Conservation (phyloP, 169 alveolate species). For the Eimeria maxima region DNA sequence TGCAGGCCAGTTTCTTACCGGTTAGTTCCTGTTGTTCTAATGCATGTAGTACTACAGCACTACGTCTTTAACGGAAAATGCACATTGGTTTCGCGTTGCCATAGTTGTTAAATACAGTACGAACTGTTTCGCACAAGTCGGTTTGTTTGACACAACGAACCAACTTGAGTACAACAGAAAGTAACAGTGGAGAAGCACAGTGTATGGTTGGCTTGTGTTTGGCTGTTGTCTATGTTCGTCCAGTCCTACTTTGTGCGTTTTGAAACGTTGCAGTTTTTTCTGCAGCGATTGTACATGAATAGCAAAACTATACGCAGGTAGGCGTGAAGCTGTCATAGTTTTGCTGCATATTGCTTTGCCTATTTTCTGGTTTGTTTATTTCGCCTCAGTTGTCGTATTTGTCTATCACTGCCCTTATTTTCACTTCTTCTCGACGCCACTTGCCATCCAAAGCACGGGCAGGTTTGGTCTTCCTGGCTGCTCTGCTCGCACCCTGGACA, state of each 20-base stretch:
- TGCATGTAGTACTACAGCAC: too few relatives aligned
- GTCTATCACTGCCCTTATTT: slow-evolving; percentile 31
- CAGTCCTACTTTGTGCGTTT: neutral
- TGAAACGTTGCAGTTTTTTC: neutral
- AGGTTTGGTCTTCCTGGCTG: slow-evolving; percentile 12
- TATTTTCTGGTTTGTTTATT: neutral
- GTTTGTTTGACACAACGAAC: too few relatives aligned
- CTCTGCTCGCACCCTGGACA: slow-evolving; percentile 66
- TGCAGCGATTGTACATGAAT: neutral
- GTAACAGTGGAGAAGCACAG: too few relatives aligned
- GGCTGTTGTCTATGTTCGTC: neutral
- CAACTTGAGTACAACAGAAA: too few relatives aligned
- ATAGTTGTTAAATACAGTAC: too few relatives aligned
- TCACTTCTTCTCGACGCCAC: slow-evolving; percentile 46
- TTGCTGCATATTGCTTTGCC: neutral
- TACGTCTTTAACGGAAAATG: too few relatives aligned
- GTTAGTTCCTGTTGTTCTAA: too few relatives aligned
- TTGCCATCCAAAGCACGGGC: slow-evolving; percentile 6
- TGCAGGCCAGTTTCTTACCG: neutral
- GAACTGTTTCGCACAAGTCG: too few relatives aligned
- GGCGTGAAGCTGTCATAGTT: neutral
- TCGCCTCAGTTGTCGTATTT: slow-evolving; percentile 28
- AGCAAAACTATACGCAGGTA: neutral
- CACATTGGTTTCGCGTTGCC: too few relatives aligned
- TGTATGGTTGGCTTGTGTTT: too few relatives aligned